These are phyloP conservation scores for Lineolata rhizophorae DNA, from an alignment of 495 filamentous ascomycete species.

Conservation along the genomic window DNA sequence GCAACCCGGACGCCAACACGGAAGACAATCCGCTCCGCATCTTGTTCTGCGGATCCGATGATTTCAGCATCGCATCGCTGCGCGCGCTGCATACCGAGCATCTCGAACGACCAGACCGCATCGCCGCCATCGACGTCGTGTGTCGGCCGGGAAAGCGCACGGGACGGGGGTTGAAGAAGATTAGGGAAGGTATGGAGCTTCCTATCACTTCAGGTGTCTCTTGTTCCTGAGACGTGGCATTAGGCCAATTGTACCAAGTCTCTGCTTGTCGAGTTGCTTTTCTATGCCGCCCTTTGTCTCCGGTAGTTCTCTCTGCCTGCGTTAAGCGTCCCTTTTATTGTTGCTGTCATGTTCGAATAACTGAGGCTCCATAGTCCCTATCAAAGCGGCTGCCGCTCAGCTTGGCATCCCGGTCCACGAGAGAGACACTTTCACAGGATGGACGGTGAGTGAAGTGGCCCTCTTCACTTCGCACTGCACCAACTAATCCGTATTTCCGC, in stretches of 20 bases:
- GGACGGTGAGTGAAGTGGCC: slow-evolving; percentile 50
- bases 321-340: slow-evolving; percentile 3
- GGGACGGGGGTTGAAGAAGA: slow-evolving; percentile 47
- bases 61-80: slow-evolving; percentile 69
- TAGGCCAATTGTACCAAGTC: too few relatives aligned
- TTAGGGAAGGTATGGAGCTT: slow-evolving; percentile 40
- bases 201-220: too few relatives aligned
- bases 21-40: slow-evolving; percentile 66
- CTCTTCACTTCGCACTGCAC: too few relatives aligned
- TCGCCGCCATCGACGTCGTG: slow-evolving; percentile 74
- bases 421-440: slow-evolving; percentile 59
- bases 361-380: slow-evolving; percentile 49
- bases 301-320: slow-evolving; percentile 1
- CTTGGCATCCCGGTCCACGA: slow-evolving; percentile 48
- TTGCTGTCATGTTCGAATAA: too few relatives aligned
- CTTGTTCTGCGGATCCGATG: slow-evolving; percentile 87
- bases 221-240: too few relatives aligned
- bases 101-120: slow-evolving; percentile 23
- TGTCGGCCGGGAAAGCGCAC: slow-evolving; percentile 52
- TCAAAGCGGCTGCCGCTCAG: slow-evolving; percentile 38
- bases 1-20: too few relatives aligned
- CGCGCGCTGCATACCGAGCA: slow-evolving; percentile 43
- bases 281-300: too few relatives aligned
- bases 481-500: too few relatives aligned
- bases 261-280: too few relatives aligned